A percentile compares a stretch with the other conserved stretches of the same genome.
Conservation (phyloP, 352 stramenopile genomes). For the Pythium utonaiense region DNA sequence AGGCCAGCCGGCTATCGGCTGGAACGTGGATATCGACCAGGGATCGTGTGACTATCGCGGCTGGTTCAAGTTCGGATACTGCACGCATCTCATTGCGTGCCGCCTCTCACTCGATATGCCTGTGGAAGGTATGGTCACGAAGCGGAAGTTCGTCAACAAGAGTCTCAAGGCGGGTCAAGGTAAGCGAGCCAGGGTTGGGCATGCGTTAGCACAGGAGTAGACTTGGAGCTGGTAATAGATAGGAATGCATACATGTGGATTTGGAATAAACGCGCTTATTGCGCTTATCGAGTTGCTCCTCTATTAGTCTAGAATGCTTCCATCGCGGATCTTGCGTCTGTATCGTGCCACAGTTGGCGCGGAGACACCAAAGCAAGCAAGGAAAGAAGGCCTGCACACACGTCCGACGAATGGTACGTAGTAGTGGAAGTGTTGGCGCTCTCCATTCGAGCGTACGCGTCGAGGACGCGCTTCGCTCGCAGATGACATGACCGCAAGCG, state of each 20-base stretch:
- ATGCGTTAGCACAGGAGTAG: not conserved
- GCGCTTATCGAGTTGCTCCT: not conserved
- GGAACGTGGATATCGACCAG: conserved; percentile 3
- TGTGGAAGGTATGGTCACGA: conserved; percentile 2
- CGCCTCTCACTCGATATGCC: not conserved
- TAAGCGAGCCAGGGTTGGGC: not conserved
- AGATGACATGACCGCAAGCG: not conserved
- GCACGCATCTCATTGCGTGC: conserved; percentile 12
- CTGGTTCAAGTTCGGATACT: conserved; percentile 16
- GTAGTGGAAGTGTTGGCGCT: conserved; percentile 4
- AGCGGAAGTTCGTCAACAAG: conserved; percentile 8
- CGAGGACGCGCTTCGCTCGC: not conserved
- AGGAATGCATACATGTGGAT: not conserved
- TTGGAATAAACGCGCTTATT: not conserved
- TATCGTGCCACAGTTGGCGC: conserved; percentile 7
- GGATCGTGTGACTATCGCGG: conserved; percentile 4
- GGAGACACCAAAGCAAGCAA: conserved; percentile 3
- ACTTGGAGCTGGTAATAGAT: not conserved
- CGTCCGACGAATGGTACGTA: conserved; percentile 12
- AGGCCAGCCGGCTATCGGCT: not conserved
- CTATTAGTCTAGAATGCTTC: not conserved
- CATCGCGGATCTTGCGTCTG: not conserved
- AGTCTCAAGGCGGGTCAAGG: not conserved
- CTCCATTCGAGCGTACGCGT: conserved; percentile 2
- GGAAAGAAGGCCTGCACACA: conserved; percentile 8